A percentile compares a stretch with the other conserved stretches of the same genome.
Conservation (phyloP, 208 protist species). For the Acanthamoeba royreba region DNA sequence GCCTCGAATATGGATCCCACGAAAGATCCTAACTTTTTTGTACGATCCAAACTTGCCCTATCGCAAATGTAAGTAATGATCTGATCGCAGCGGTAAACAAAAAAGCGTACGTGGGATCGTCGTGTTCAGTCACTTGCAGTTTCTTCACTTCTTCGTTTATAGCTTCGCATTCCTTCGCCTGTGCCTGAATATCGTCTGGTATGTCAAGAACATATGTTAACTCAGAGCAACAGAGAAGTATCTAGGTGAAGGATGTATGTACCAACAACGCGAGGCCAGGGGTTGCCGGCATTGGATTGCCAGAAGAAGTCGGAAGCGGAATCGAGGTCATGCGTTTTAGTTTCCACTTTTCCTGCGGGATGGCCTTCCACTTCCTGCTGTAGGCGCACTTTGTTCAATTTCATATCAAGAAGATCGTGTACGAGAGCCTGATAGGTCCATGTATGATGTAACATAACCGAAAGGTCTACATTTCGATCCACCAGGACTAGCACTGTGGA, state of each 20-base stretch:
- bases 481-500: slow-evolving; percentile 76
- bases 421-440: slow-evolving; percentile 83
- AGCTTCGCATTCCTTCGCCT: slow-evolving; percentile 53
- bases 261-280: slow-evolving; percentile 74
- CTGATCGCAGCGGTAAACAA: too few relatives aligned
- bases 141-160: slow-evolving; percentile 46
- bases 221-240: neutral
- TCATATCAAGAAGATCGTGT: slow-evolving; percentile 79
- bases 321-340: slow-evolving; percentile 72
- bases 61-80: too few relatives aligned
- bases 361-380: neutral
- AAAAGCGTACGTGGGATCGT: neutral
- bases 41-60: neutral
- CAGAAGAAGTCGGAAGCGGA: slow-evolving; percentile 75
- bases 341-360: neutral
- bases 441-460: slow-evolving; percentile 79
- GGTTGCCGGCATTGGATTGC: slow-evolving; percentile 64
- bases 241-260: neutral
- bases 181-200: neutral
- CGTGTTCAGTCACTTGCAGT: slow-evolving; percentile 26
- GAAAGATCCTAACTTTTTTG: neutral
- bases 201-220: neutral
- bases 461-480: slow-evolving; percentile 78
- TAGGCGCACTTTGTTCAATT: slow-evolving; percentile 72
- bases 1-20: slow-evolving; percentile 62